These are phyloP conservation scores for Spathaspora arborariae DNA, from an alignment of 805 yeast species.

Conservation along the genomic window DNA sequence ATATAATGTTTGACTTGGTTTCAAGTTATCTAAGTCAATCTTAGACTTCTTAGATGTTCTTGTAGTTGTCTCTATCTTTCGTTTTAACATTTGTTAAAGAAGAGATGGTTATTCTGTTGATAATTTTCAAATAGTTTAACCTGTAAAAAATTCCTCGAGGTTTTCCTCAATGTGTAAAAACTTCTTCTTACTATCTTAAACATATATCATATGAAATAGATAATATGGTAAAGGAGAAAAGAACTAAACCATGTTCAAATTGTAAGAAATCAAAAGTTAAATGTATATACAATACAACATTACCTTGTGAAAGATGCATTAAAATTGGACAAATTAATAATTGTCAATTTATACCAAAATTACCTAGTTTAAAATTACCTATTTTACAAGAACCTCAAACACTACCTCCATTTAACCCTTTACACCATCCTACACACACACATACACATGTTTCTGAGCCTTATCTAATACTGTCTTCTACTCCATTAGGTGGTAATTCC, in stretches of 20 bases:
- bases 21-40: slow-evolving; percentile 7
- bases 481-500: background rate
- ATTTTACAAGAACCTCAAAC: slow-evolving; percentile 1
- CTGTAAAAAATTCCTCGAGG: background rate
- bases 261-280: slow-evolving; percentile 63
- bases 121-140: background rate
- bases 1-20: slow-evolving; percentile 48
- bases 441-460: background rate
- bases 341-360: slow-evolving; percentile 55
- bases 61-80: too few species aligned
- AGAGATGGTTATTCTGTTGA: background rate
- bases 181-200: background rate
- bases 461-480: background rate
- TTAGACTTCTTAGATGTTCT: slow-evolving; percentile 8
- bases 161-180: background rate
- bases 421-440: background rate
- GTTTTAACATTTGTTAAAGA: too few species aligned
- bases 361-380: slow-evolving; percentile 40
- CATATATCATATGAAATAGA: background rate
- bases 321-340: slow-evolving; percentile 41
- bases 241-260: slow-evolving; percentile 58
- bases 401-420: background rate
- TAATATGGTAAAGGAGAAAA: slow-evolving; percentile 31
- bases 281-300: slow-evolving; percentile 46
- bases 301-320: slow-evolving; percentile 59